Percentiles rank a stretch among this genome's conserved stretches.
These are phyloP conservation scores for Pyracantha coccinea DNA, from an alignment of 331 rosid species.

Conservation along the genomic window DNA sequence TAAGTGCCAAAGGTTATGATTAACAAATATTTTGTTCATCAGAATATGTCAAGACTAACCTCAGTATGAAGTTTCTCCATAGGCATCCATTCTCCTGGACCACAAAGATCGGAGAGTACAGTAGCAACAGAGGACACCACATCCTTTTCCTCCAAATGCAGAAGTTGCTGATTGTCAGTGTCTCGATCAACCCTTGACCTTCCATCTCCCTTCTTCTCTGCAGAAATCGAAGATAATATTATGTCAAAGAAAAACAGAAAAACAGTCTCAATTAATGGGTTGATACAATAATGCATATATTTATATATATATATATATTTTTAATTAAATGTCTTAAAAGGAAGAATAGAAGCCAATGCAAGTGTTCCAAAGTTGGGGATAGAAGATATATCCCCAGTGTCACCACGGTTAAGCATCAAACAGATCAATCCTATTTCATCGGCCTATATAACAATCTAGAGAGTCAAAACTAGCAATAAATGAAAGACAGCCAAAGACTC, in stretches of 20 bases:
- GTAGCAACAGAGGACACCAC: constrained; percentile 98
- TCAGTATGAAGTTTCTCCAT: constrained; percentile 95
- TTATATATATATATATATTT: too few relatives aligned
- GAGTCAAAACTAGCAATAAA: neutral
- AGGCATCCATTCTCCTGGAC: constrained; percentile 99
- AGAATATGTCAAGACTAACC: constrained; percentile 39
- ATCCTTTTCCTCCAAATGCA: constrained; percentile 89
- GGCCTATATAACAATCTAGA: neutral
- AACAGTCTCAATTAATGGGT: neutral
- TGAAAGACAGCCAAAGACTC: neutral
- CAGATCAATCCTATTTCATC: neutral
- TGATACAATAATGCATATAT: neutral
- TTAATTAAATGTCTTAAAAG: neutral
- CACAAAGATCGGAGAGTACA: constrained; percentile 95
- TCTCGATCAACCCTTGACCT: constrained; percentile 89
- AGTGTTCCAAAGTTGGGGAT: neutral
- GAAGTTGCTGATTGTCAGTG: constrained; percentile 79
- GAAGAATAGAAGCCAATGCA: neutral
- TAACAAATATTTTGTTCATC: neutral
- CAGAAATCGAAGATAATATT: constrained; percentile 14
- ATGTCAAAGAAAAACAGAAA: neutral
- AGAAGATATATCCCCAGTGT: neutral
- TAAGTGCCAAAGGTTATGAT: neutral
- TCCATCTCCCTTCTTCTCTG: constrained; percentile 85
- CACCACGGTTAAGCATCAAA: neutral